These are phyloP conservation scores for Rehmannia glutinosa DNA, from an alignment of 257 asterid species.

Conservation along the genomic window DNA sequence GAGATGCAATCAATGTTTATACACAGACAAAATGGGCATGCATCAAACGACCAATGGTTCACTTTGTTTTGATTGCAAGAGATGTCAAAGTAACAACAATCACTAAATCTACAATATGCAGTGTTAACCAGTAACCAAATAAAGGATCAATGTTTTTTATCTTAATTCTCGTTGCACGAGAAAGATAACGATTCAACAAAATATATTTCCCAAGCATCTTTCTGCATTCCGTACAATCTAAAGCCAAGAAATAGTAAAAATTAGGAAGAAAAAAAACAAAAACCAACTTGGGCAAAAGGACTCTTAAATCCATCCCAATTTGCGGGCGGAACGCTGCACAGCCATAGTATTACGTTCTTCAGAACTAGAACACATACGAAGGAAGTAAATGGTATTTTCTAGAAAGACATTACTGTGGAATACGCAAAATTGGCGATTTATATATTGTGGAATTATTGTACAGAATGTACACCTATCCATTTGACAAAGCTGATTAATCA, in stretches of 20 bases:
- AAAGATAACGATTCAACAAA: too few species aligned
- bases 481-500: slow-evolving; percentile 19
- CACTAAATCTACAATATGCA: background rate
- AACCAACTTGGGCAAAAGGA: too few species aligned
- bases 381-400: background rate
- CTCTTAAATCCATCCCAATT: too few species aligned
- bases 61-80: background rate
- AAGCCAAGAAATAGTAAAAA: too few species aligned
- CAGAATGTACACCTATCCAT: slow-evolving; percentile 20
- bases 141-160: background rate
- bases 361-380: background rate
- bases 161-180: background rate
- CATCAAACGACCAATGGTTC: too few species aligned
- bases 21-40: too few species aligned
- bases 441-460: slow-evolving; percentile 18
- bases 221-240: too few species aligned
- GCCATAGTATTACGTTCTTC: too few species aligned
- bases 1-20: too few species aligned
- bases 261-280: too few species aligned
- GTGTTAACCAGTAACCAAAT: background rate
- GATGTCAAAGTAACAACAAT: background rate
- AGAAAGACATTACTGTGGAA: background rate
- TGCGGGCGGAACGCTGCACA: too few species aligned
- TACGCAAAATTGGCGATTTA: slow-evolving; percentile 19
- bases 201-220: too few species aligned